Evolutionary conservation across 2,329 filamentous ascomycete genomes (phyloP), one percentile per base, ranked within the genome.

Genomic region (Microascus cirrosus): DNA sequence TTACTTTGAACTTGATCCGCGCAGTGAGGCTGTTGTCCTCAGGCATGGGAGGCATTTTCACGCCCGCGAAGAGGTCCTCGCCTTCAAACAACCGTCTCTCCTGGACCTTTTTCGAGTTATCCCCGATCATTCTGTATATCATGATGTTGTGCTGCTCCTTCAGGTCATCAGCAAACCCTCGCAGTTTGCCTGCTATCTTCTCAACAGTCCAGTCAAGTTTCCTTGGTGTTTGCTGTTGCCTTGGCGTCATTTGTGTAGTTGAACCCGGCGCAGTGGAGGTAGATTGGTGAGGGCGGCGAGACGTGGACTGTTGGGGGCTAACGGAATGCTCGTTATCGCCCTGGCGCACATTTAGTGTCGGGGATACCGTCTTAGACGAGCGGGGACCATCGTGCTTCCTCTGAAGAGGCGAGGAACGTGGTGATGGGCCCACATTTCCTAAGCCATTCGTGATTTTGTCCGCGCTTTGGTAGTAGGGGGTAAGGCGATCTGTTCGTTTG

Each of bases 1-100:
- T 61, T 62, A 78, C 76, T 73, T 82, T 83, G 58, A 76, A 73
- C 62, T 76, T 79, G 48, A 81, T 71, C 61, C 71, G 74, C 68
- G 82, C 75, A 2, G 71, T 73, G 22, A 71, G 70, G 5, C 65
- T 67, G 54, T 67, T 69, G 20, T 68, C 63, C n/a, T 72, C 69
- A 2, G 70, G 65, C 0, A 68, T 66, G 1, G 73, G 67, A 2
- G 69, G 64, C 22, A 66, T 66, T 18, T 68, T 71, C 60, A 82
- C 66, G 51, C 69, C 68, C 2, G 74, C 74, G 62, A 83, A 81
- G 60, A 75, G 72, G 59, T 81, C 78, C 10, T 68, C 65, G 52
- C 75, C 73, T 56, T 72, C 71, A 25, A 70, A 63, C 59, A 75
- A 68, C 34, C 70, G 72, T 28, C 69, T 45, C 36, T 58, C 56